phyloP scores from a whole-genome alignment of 768 basidiomycete genomes.

The Tephrocybe sp. region DNA sequence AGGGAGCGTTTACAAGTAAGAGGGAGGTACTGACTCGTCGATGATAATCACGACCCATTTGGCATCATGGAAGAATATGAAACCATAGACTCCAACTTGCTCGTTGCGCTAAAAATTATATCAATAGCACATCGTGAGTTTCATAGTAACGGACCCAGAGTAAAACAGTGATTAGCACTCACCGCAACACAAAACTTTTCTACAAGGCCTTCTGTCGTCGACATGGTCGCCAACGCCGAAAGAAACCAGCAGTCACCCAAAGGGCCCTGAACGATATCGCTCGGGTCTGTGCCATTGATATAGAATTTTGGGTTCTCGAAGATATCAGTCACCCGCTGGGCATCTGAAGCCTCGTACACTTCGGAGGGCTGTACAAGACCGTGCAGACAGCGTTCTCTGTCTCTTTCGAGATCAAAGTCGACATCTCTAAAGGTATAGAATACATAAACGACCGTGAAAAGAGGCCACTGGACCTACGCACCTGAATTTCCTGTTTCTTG shows the following conservation, averaged over 20 bases:
- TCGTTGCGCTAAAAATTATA: constrained; percentile 39
- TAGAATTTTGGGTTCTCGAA: constrained; percentile 52
- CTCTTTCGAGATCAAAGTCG: constrained; percentile 52
- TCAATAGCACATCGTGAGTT: neutral
- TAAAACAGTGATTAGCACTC: constrained; percentile 19
- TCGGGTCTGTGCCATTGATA: constrained; percentile 38
- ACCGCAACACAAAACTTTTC: constrained; percentile 53
- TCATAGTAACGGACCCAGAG: too few species aligned
- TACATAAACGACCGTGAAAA: too few species aligned
- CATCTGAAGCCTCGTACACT: constrained; percentile 32
- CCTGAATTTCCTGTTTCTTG: constrained; percentile 51
- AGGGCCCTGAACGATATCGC: constrained; percentile 46
- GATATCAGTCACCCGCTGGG: constrained; percentile 48
- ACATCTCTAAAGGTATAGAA: constrained; percentile 37
- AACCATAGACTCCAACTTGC: constrained; percentile 49
- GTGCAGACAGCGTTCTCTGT: constrained; percentile 36
- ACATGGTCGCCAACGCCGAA: constrained; percentile 48
- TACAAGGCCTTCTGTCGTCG: constrained; percentile 40
- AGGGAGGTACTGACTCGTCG: constrained; percentile 36
- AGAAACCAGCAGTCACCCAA: constrained; percentile 58
- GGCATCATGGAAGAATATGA: constrained; percentile 46
- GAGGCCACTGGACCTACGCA: constrained; percentile 19
- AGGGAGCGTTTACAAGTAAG: constrained; percentile 10
- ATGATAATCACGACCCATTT: constrained; percentile 48
- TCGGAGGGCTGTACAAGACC: constrained; percentile 25